These are phyloP conservation scores for Syncephalis plumigaleata DNA, from an alignment of 371 early-diverging fungal genomes.

Conservation along the genomic window DNA sequence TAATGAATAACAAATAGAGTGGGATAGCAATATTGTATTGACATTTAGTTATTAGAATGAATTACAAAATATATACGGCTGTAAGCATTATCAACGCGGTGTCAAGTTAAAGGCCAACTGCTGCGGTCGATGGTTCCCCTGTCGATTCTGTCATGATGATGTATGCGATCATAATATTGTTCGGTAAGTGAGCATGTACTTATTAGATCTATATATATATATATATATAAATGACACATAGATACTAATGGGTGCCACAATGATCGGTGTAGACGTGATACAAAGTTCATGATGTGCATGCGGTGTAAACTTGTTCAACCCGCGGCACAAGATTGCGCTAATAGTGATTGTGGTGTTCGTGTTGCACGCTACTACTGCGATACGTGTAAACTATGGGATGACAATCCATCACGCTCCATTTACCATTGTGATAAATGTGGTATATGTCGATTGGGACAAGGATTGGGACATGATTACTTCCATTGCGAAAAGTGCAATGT, in stretches of 20 bases:
- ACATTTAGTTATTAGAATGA: conserved; percentile 17
- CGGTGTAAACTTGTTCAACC: conserved; percentile 68
- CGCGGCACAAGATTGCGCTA: conserved; percentile 50
- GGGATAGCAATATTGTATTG: too few species aligned
- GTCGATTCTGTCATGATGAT: conserved; percentile 95
- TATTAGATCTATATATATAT: background rate
- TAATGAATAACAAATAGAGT: background rate
- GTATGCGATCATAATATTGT: conserved; percentile 69
- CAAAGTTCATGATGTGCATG: conserved; percentile 87
- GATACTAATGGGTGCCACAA: too few species aligned
- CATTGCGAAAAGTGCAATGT: conserved; percentile 92
- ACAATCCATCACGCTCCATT: conserved; percentile 56
- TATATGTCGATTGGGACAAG: conserved; percentile 82
- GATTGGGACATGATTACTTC: conserved; percentile 63
- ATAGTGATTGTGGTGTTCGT: conserved; percentile 29
- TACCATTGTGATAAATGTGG: conserved; percentile 91
- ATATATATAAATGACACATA: background rate
- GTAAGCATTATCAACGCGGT: conserved; percentile 85
- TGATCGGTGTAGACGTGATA: conserved; percentile 32
- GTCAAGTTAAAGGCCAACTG: conserved; percentile 81
- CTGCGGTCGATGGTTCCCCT: conserved; percentile 76
- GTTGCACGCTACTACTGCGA: conserved; percentile 80
- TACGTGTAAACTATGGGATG: conserved; percentile 88
- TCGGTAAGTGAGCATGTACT: conserved; percentile 31
- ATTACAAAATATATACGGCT: conserved; percentile 42